Evolutionary conservation across 768 basidiomycete species (phyloP), one percentile per base, ranked within the genome.

Genomic region (Boletus pseudo-olivaceus): DNA sequence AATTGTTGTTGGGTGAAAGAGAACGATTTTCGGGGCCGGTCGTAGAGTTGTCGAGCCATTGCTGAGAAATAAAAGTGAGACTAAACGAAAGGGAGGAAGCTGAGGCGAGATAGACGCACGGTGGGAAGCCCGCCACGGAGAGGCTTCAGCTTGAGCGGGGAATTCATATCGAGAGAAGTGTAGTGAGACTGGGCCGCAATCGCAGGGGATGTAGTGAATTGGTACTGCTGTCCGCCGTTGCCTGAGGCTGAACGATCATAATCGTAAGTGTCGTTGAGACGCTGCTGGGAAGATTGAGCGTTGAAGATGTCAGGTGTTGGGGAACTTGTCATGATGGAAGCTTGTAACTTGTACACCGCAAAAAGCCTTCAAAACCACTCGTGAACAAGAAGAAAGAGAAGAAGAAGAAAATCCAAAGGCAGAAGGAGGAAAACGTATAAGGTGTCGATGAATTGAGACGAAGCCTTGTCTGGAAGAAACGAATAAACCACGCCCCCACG

Each of bases 251-350:
- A 75, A 73, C 78, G 81, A 68, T 92, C 88, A 76, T 86, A 90
- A 78, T 90, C 87, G 75, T 89, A 89, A 85, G 77, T 74, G 72
- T 92, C 89, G 77, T 91, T 82, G 79, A 87, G 82, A 81, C 87
- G 88, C 85, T 82, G 87, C 73, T 82, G 84, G 58, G 82, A 76
- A 58, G 76, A 67, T 65, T 74, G 74, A 45, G 81, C 76, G 73
- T 80, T 80, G 72, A 91, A 83, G 63, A 93, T 82, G 76, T 91
- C 88, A 59, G 90, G 89, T 38, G 79, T 74, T 32, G 89, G 85
- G 62, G 88, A 82, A 68, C 75, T 84, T 65, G 88, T 87, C 89
- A 92, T 92, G 81, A 83, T 80, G 55, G 51, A 56, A 55, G 30
- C 45, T 59, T 55, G 53, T 41, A 53, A 54, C 5, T 55, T 53